A percentile compares a stretch with the other conserved stretches of the same genome.
phyloP scores from a whole-genome alignment of 768 basidiomycete species.

The Ramaria sp. region DNA sequence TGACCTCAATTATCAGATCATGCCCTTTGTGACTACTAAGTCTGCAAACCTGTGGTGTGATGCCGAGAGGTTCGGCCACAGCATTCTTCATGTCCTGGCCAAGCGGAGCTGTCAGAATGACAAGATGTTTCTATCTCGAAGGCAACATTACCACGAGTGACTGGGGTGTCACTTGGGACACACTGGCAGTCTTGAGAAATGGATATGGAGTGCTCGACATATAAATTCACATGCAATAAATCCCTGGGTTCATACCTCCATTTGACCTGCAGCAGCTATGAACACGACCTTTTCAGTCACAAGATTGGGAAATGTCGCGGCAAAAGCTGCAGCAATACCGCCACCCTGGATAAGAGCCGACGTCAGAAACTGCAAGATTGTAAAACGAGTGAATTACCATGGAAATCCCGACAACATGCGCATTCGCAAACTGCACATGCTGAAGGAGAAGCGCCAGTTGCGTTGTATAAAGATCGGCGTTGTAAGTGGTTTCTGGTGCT shows the following conservation, averaged over 20 bases:
- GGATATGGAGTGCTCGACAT: not conserved
- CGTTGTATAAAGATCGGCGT: conserved; percentile 52
- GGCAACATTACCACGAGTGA: not conserved
- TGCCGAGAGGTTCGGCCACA: not conserved
- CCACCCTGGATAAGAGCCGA: conserved; percentile 42
- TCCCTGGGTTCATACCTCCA: conserved; percentile 28
- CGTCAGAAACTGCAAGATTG: not conserved
- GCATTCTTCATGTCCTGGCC: not conserved
- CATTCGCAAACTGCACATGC: conserved; percentile 60
- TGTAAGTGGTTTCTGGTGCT: conserved; percentile 61
- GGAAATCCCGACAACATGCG: conserved; percentile 57
- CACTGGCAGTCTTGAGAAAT: not conserved
- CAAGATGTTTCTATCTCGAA: not conserved
- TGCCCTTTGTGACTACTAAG: not conserved
- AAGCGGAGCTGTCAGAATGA: not conserved
- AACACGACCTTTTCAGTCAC: conserved; percentile 55
- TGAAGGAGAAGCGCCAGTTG: conserved; percentile 82
- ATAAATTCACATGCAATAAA: not conserved
- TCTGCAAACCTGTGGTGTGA: not conserved
- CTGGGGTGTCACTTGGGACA: not conserved
- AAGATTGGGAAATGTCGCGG: conserved; percentile 59
- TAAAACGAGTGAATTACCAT: conserved; percentile 41
- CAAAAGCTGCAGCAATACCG: conserved; percentile 61
- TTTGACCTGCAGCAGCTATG: conserved; percentile 58
- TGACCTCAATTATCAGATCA: not conserved